phyloP scores from a whole-genome alignment of 2,329 filamentous ascomycete genomes.

The Phialophora expanda region DNA sequence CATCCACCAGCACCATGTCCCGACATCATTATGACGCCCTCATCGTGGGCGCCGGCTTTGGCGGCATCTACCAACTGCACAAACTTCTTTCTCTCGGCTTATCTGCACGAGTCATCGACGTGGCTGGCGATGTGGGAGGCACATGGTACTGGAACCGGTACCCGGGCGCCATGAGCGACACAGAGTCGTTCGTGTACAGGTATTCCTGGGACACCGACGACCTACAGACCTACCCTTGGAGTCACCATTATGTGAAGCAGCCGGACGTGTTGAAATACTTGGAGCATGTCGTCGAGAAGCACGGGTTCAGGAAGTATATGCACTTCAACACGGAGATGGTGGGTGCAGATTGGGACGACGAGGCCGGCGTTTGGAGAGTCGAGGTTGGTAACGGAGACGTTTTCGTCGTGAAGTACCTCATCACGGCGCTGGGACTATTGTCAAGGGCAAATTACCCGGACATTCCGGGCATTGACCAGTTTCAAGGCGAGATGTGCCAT shows the following conservation, averaged over 20 bases:
- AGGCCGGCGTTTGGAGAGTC: slow-evolving; percentile 51
- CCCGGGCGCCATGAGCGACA: slow-evolving; percentile 46
- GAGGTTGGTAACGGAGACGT: slow-evolving; percentile 46
- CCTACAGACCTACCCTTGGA: slow-evolving; percentile 32
- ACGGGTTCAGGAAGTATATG: slow-evolving; percentile 53
- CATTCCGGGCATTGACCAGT: slow-evolving; percentile 46
- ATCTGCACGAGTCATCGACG: slow-evolving; percentile 58
- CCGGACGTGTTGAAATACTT: slow-evolving; percentile 55
- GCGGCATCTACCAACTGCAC: slow-evolving; percentile 59
- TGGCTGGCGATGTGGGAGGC: slow-evolving; percentile 52
- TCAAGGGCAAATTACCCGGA: slow-evolving; percentile 48
- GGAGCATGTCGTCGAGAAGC: slow-evolving; percentile 53
- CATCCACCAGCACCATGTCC: slow-evolving; percentile 5
- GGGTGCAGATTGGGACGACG: slow-evolving; percentile 49
- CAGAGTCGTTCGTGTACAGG: slow-evolving; percentile 38
- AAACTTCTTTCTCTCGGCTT: slow-evolving; percentile 58
- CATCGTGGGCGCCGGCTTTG: slow-evolving; percentile 43
- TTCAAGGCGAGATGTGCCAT: slow-evolving; percentile 49
- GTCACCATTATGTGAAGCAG: slow-evolving; percentile 34
- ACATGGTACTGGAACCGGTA: slow-evolving; percentile 50
- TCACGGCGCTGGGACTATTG: slow-evolving; percentile 49
- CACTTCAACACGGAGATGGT: slow-evolving; percentile 53
- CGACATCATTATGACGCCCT: slow-evolving; percentile 37
- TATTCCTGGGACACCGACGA: slow-evolving; percentile 49
- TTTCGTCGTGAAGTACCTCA: slow-evolving; percentile 48